Evolutionary conservation across 345 rosid species (phyloP).

Genomic region (Sisymbrium altissimum): DNA sequence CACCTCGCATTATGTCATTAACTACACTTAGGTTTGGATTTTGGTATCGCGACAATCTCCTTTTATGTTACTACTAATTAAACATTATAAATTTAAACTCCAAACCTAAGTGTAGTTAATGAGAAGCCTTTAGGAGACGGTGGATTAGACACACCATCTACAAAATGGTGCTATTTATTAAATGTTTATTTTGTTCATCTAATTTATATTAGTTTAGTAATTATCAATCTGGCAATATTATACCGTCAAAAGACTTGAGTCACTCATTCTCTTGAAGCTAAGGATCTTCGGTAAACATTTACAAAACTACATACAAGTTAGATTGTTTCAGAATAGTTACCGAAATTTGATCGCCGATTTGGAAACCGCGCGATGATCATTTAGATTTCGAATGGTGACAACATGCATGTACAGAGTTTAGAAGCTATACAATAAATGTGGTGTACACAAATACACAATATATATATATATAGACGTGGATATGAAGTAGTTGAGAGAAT

Average conservation of each 20-base stretch:
- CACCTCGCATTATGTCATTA: no score
- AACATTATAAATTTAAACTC: no score
- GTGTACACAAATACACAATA: neutral
- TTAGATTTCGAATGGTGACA: neutral
- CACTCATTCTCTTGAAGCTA: neutral
- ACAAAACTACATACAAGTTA: neutral
- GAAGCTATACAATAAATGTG: no score
- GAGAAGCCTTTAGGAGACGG: neutral
- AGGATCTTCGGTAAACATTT: no score
- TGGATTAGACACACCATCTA: slow-evolving; percentile 7
- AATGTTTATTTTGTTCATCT: neutral
- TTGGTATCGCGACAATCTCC: no score
- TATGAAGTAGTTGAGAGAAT: slow-evolving; percentile 1
- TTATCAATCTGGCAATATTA: neutral
- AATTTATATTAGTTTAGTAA: neutral
- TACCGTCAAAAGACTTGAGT: neutral
- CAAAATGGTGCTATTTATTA: neutral
- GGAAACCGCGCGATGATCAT: neutral
- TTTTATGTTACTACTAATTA: no score
- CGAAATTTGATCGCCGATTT: neutral
- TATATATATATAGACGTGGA: neutral
- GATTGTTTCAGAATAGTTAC: neutral
- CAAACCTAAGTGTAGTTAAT: no score
- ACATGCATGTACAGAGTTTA: neutral
- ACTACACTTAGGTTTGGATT: no score